Evolutionary conservation across 495 filamentous ascomycete genomes (phyloP).

Genomic region (Annulohypoxylon stygium): DNA sequence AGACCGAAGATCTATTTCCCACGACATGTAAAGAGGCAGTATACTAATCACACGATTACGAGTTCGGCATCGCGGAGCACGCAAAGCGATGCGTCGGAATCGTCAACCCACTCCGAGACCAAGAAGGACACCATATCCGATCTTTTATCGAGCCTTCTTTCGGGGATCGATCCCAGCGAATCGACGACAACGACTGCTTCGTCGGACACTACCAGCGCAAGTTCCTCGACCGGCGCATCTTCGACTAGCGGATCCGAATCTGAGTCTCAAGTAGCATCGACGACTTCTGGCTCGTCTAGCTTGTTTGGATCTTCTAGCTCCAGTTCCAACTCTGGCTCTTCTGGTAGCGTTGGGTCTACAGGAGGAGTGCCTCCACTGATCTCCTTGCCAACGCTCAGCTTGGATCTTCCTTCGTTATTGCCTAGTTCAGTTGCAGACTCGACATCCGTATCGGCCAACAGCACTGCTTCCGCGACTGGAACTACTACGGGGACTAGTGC

Average conservation of each 20-base stretch:
- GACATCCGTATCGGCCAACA: slow-evolving; percentile 35
- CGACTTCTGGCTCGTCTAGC: neutral
- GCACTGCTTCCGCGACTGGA: slow-evolving; percentile 32
- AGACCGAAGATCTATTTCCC: slow-evolving; percentile 71
- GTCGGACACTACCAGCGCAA: slow-evolving; percentile 6
- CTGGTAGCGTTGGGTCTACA: slow-evolving; percentile 29
- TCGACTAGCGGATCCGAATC: slow-evolving; percentile 29
- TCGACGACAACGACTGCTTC: slow-evolving; percentile 33
- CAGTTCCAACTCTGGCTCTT: neutral
- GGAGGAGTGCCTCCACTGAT: slow-evolving; percentile 37
- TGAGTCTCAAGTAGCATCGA: slow-evolving; percentile 19
- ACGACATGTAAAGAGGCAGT: slow-evolving; percentile 69
- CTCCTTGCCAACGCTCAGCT: slow-evolving; percentile 41
- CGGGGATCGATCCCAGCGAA: slow-evolving; percentile 23
- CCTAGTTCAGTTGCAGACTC: slow-evolving; percentile 26
- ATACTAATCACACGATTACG: slow-evolving; percentile 63
- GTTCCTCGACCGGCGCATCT: slow-evolving; percentile 19
- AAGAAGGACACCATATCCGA: slow-evolving; percentile 53
- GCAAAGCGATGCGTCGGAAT: slow-evolving; percentile 33
- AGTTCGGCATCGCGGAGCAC: slow-evolving; percentile 47
- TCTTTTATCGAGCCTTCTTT: slow-evolving; percentile 44
- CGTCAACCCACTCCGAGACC: slow-evolving; percentile 42
- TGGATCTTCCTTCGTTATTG: slow-evolving; percentile 29
- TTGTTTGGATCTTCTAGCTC: neutral
- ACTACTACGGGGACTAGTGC: slow-evolving; percentile 30